Conservation (phyloP, 1,139 yeast genomes). For the Blastobotrys ciferrii region DNA sequence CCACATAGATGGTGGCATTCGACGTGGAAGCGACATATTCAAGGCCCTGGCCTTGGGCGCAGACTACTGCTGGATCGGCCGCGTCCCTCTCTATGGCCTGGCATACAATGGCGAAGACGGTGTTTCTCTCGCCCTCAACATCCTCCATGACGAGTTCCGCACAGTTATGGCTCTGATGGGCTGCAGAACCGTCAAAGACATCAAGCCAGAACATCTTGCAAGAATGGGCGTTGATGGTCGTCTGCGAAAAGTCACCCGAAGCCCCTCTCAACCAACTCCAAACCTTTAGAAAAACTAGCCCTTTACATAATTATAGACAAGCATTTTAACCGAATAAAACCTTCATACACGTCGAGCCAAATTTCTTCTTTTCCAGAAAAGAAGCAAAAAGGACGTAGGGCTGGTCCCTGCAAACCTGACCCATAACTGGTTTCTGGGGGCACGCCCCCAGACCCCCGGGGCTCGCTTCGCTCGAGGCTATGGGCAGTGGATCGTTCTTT, state of each 20-base stretch:
- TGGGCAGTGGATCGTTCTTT: too few species aligned
- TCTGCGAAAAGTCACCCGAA: slow-evolving; percentile 11
- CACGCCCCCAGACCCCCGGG: too few species aligned
- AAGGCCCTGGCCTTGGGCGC: slow-evolving; percentile 50
- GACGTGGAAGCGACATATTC: slow-evolving; percentile 60
- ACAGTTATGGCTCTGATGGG: slow-evolving; percentile 13
- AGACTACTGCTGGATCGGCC: slow-evolving; percentile 12
- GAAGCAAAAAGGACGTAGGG: too few species aligned
- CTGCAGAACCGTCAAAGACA: slow-evolving; percentile 9
- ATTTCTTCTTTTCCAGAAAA: too few species aligned
- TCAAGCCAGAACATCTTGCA: slow-evolving; percentile 14
- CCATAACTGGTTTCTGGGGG: too few species aligned
- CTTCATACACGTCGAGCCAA: too few species aligned
- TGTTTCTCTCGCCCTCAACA: slow-evolving; percentile 11
- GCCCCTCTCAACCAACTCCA: neutral
- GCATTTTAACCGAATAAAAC: neutral
- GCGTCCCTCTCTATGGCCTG: slow-evolving; percentile 9
- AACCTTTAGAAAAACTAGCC: slow-evolving; percentile 5
- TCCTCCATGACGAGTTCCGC: slow-evolving; percentile 12
- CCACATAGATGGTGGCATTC: slow-evolving; percentile 61
- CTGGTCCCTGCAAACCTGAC: too few species aligned
- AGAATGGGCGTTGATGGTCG: slow-evolving; percentile 12
- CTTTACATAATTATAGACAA: neutral
- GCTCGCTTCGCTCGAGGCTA: too few species aligned
- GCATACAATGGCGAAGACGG: slow-evolving; percentile 13